A percentile compares a stretch with the other conserved stretches of the same genome.
Conservation (phyloP, 345 rosid genomes). For the Stellera chamaejasme region DNA sequence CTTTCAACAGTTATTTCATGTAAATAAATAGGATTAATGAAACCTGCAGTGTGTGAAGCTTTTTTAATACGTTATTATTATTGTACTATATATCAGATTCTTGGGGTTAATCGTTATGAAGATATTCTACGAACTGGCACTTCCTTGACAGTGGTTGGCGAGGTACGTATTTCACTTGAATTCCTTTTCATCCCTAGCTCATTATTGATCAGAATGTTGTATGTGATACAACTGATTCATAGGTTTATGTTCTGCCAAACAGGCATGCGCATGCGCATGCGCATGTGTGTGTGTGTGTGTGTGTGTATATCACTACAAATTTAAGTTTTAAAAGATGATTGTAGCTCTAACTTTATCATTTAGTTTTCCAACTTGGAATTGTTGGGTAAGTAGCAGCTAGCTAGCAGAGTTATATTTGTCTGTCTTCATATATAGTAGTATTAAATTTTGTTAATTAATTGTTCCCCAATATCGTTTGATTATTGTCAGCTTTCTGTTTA, state of each 20-base stretch:
- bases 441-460: not conserved
- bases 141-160: slow-evolving; percentile 91
- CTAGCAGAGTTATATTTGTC: no score
- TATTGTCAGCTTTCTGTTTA: slow-evolving; percentile 1
- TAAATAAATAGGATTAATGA: not conserved
- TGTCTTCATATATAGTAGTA: no score
- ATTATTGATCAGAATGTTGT: not conserved
- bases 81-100: slow-evolving; percentile 54
- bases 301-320: no score
- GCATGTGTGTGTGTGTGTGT: no score
- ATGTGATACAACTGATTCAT: no score
- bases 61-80: slow-evolving; percentile 9
- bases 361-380: no score
- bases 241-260: no score
- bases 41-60: slow-evolving; percentile 3
- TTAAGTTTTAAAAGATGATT: no score
- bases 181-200: not conserved
- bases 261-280: no score
- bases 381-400: no score
- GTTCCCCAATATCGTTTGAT: slow-evolving; percentile 1
- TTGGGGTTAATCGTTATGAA: slow-evolving; percentile 90
- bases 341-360: no score
- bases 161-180: slow-evolving; percentile 37
- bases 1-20: no score
- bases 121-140: slow-evolving; percentile 87